Evolutionary conservation across 2,329 filamentous ascomycete species (phyloP), one percentile per base, ranked within the genome.

Genomic region (Diplodia scrobiculata): DNA sequence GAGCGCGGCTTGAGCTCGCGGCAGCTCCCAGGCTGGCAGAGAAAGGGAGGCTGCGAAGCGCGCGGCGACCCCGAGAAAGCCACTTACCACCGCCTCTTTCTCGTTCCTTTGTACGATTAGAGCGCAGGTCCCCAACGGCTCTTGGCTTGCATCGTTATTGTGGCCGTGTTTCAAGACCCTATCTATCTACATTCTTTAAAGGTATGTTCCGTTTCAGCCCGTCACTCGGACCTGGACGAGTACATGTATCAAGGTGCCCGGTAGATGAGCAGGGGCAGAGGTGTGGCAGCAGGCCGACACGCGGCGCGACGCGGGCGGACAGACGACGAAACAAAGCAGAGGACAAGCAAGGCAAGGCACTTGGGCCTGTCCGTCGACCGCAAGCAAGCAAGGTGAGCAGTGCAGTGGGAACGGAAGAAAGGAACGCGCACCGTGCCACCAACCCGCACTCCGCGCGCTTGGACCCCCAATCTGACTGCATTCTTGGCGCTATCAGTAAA

Each of bases 371-470:
- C 2, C 21, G 10, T 29, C 19, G 19, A 34, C 54, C 54, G 54
- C 38, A 59, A 60, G 41, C 45, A 50, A 50, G n/a, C 34, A 36
- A 36, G 34, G 41, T 14, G 17, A 54, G 32, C 29, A 38, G 25
- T 29, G 25, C 29, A 54, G 25, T 29, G 25, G 17, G 25, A 60
- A 48, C 14, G 55, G 41, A 60, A 41, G 38, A 27, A 60, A 62
- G 58, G 58, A 62, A 62, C 58, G 58, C 34, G 58, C 58, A 13
- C 45, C 58, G 58, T 62, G 58, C 41, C 27, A 25, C 25, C 11
- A 21, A 25, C 19, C 19, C n/a, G n/a, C 17, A 50, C 19, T 36
- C 34, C 34, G 34, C 34, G 17, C 41, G 41, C 41, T 45, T 45
- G 41, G 41, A 5, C 41, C 38, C 17, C 41, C 7, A 45, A n/a